A percentile compares a stretch with the other conserved stretches of the same genome.
These are phyloP conservation scores for Crithidia sp. DNA, from an alignment of 208 protist genomes.

Conservation along the genomic window DNA sequence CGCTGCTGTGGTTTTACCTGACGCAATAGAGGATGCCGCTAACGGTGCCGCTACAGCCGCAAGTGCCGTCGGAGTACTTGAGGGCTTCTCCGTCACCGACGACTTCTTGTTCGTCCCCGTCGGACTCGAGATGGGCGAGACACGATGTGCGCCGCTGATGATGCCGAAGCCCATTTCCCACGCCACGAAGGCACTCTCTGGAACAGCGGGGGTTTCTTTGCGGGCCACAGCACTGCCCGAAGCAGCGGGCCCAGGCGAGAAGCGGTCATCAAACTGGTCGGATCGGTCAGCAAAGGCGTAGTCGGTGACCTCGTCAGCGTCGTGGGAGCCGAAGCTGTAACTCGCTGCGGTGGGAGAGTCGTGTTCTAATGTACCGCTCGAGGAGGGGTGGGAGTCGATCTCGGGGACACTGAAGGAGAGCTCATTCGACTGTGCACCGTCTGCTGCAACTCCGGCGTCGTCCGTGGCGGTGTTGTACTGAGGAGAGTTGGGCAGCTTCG, in stretches of 20 bases:
- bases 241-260: too few species aligned
- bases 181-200: slow-evolving; percentile 3
- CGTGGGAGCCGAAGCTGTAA: slow-evolving; percentile 10
- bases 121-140: not conserved
- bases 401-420: slow-evolving; percentile 13
- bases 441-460: not conserved
- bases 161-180: slow-evolving; percentile 17
- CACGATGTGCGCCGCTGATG: not conserved
- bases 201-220: not conserved
- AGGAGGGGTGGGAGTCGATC: not conserved
- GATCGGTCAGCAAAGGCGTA: not conserved
- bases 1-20: too few species aligned
- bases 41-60: too few species aligned
- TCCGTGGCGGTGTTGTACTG: not conserved
- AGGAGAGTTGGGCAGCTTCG: not conserved
- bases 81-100: not conserved
- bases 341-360: not conserved
- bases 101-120: not conserved
- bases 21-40: too few species aligned
- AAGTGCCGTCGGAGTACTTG: too few species aligned
- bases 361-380: not conserved
- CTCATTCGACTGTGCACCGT: not conserved
- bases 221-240: not conserved
- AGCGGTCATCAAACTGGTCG: not conserved
- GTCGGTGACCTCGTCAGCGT: not conserved